These are phyloP conservation scores for Solanum neorickii DNA, from an alignment of 257 asterid species.

Conservation along the genomic window DNA sequence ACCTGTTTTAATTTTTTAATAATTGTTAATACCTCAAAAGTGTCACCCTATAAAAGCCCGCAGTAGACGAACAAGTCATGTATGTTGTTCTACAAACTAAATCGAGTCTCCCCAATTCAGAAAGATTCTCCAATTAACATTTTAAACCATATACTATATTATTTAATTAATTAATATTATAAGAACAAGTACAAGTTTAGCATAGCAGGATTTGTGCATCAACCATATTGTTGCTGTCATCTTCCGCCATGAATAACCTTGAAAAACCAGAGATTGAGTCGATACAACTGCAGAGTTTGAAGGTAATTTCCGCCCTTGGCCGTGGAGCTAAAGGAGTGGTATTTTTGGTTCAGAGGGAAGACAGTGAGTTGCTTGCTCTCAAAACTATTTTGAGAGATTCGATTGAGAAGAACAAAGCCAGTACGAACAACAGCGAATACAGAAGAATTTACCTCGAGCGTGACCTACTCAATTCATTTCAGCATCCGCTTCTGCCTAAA, in stretches of 20 bases:
- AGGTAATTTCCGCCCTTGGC: conserved; percentile 66
- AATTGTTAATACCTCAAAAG: not conserved
- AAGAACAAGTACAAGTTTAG: too few species aligned
- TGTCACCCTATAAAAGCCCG: not conserved
- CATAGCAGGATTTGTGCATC: not conserved
- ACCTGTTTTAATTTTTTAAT: not conserved
- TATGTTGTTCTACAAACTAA: not conserved
- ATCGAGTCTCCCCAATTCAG: not conserved
- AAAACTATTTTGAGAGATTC: conserved; percentile 58
- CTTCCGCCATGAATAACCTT: conserved; percentile 26
- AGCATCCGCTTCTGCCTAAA: conserved; percentile 74
- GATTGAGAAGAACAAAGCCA: conserved; percentile 34
- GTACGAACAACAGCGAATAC: conserved; percentile 15
- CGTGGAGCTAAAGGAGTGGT: conserved; percentile 96
- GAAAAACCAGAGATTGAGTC: not conserved
- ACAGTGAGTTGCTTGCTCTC: conserved; percentile 54
- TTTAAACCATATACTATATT: too few species aligned
- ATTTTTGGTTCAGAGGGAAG: conserved; percentile 48
- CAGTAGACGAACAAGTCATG: not conserved
- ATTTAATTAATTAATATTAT: too few species aligned
- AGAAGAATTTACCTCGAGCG: conserved; percentile 50
- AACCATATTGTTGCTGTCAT: too few species aligned
- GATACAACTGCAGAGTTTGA: conserved; percentile 36
- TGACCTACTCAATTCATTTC: conserved; percentile 41
- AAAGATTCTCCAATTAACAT: too few species aligned